Percentiles rank a stretch among this genome's conserved stretches.
Conservation (phyloP, 495 filamentous ascomycete genomes). For the Sporormia fimetaria region DNA sequence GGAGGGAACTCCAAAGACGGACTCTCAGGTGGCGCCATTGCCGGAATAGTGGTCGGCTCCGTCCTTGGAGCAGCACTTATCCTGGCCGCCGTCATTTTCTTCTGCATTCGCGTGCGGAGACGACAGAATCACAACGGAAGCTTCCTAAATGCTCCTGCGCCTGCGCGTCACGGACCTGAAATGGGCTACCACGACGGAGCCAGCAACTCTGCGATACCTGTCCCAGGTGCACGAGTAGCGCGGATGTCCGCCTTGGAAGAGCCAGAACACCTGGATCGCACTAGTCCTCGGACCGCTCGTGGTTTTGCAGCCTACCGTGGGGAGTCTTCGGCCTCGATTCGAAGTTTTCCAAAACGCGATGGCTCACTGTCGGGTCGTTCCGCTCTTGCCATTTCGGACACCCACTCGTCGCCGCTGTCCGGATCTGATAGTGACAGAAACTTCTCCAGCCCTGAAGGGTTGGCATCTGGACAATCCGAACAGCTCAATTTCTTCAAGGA, state of each 20-base stretch:
- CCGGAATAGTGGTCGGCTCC: slow-evolving; percentile 78
- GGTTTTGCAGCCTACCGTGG: slow-evolving; percentile 47
- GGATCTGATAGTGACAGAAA: slow-evolving; percentile 51
- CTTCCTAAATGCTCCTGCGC: slow-evolving; percentile 78
- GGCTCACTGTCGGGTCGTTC: slow-evolving; percentile 88
- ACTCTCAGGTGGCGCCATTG: slow-evolving; percentile 74
- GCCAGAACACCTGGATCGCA: slow-evolving; percentile 21
- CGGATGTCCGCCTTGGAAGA: slow-evolving; percentile 90
- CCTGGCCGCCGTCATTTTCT: slow-evolving; percentile 49
- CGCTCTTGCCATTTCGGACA: slow-evolving; percentile 53
- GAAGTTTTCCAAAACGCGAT: slow-evolving; percentile 59
- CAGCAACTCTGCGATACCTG: slow-evolving; percentile 41
- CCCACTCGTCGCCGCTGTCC: slow-evolving; percentile 62
- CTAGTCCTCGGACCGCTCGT: slow-evolving; percentile 12
- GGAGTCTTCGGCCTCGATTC: slow-evolving; percentile 66
- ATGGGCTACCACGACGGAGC: slow-evolving; percentile 30
- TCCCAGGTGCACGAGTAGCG: slow-evolving; percentile 81
- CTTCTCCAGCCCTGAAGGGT: slow-evolving; percentile 69
- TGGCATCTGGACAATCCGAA: slow-evolving; percentile 85
- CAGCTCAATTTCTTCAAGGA: slow-evolving; percentile 94
- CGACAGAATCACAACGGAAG: slow-evolving; percentile 50
- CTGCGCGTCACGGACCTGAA: slow-evolving; percentile 44
- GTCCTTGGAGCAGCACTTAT: slow-evolving; percentile 61
- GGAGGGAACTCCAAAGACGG: slow-evolving; percentile 33
- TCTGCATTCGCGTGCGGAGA: slow-evolving; percentile 41